Evolutionary conservation across 768 basidiomycete species (phyloP), one percentile per base, ranked within the genome.

Genomic region (Kwoniella mangroviensis): DNA sequence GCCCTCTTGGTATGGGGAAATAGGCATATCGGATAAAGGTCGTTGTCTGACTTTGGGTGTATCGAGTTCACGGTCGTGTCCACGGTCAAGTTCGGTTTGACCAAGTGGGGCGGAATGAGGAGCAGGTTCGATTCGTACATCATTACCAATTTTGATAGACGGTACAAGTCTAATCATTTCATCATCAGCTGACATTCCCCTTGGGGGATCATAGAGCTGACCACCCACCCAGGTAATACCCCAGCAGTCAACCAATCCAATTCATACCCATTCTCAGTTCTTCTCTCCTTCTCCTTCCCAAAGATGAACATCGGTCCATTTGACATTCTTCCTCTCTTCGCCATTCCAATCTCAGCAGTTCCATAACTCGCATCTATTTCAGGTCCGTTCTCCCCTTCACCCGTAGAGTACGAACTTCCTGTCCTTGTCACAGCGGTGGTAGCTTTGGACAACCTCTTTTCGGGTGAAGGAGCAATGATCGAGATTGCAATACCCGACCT

Each of bases 201-300:
- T 28, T 2, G 2, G 2, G 6, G 28, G 45, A 13, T 45, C 41
- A 28, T 24, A 19, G 1, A 3, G 21, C 49, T 60, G 40, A 53
- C 3, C 12, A 69, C 76, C 63, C 52, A 75, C 76, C 65, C 62
- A 12, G 75, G 76, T n/a, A 79, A 55, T 3, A 79, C 71, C 0
- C 72, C 71, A 2, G 72, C 73, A 52, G 76, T 74, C 54, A 79
- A 19, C 78, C 78, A 79, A 59, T 79, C 76, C 21, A 79, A 61
- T 34, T 77, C 78, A 52, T 74, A 73, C 4, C 64, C 72, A 24
- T 70, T 63, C 24, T n/a, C 58, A 24, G 43, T 19, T 3, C 15
- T 22, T 55, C 40, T 24, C 41, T 24, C 58, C 24, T 63, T 58
- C 17, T 51, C 56, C 24, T 54, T 43, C 3, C 68, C 65, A 24